Evolutionary conservation across 108 stramenopile species (phyloP).

Genomic region (Cyclotella distinguenda): DNA sequence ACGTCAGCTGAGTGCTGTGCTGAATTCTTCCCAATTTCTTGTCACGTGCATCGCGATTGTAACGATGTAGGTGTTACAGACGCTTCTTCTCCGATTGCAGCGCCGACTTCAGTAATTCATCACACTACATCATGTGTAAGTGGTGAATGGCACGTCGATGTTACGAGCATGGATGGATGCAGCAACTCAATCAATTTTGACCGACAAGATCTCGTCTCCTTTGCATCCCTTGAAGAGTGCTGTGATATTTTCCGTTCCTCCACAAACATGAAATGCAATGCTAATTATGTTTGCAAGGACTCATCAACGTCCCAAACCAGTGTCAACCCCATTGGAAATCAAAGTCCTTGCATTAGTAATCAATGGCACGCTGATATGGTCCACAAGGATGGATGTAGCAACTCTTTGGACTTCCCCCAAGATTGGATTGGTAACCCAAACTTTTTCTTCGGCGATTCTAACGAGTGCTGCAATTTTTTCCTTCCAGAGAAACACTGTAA

Average conservation of each 20-base stretch:
- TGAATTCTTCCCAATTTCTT: too few relatives aligned
- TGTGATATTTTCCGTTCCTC: too few relatives aligned
- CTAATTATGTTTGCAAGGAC: too few relatives aligned
- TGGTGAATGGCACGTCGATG: not conserved
- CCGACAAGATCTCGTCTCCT: too few relatives aligned
- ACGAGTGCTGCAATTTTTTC: conserved; percentile 7
- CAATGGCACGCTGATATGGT: conserved; percentile 1
- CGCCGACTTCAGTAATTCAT: too few relatives aligned
- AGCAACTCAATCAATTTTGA: conserved; percentile 2
- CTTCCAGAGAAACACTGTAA: not conserved
- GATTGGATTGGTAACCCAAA: not conserved
- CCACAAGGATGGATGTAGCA: not conserved
- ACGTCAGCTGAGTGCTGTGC: too few relatives aligned
- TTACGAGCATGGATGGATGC: conserved; percentile 2
- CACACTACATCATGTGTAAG: not conserved
- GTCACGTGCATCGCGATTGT: too few relatives aligned
- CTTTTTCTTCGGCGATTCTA: not conserved
- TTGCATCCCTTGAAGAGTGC: too few relatives aligned
- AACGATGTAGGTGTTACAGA: too few relatives aligned
- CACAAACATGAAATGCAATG: too few relatives aligned
- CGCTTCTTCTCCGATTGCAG: too few relatives aligned
- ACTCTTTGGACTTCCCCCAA: not conserved
- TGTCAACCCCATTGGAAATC: not conserved
- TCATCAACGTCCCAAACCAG: not conserved
- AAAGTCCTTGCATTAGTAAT: not conserved